These are phyloP conservation scores for Endocladia muricata DNA, from an alignment of 31 red algal genomes.

Conservation along the genomic window DNA sequence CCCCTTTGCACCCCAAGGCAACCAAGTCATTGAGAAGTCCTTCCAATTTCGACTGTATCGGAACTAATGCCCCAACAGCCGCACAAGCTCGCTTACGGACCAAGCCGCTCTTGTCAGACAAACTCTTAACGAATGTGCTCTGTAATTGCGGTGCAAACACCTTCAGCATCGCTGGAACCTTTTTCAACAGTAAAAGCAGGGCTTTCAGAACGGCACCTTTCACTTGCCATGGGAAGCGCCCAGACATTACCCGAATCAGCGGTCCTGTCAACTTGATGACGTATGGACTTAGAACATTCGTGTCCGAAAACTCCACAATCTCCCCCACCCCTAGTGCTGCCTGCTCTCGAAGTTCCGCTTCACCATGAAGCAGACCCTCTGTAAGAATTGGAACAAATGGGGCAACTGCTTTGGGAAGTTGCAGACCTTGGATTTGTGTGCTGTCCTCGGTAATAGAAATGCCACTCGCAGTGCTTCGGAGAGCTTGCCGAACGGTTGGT, in stretches of 20 bases:
- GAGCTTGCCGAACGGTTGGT: slow-evolving; percentile 19
- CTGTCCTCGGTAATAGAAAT: slow-evolving; percentile 9
- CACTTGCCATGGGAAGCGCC: slow-evolving; percentile 85
- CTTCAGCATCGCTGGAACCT: slow-evolving; percentile 35
- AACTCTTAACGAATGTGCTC: slow-evolving; percentile 78
- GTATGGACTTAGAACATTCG: slow-evolving; percentile 44
- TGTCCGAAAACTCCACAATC: slow-evolving; percentile 54
- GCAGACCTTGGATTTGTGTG: slow-evolving; percentile 38
- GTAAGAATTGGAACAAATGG: slow-evolving; percentile 77
- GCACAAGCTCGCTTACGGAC: slow-evolving; percentile 69
- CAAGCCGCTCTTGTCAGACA: slow-evolving; percentile 57
- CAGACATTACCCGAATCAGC: slow-evolving; percentile 84
- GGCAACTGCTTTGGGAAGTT: slow-evolving; percentile 27
- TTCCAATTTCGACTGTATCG: slow-evolving; percentile 66
- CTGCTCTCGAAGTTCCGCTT: slow-evolving; percentile 70
- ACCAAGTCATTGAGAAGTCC: slow-evolving; percentile 61
- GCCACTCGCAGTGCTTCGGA: slow-evolving; percentile 36
- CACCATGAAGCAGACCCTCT: slow-evolving; percentile 59
- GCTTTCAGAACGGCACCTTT: slow-evolving; percentile 74
- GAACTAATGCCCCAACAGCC: slow-evolving; percentile 50
- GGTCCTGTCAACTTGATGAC: slow-evolving; percentile 80
- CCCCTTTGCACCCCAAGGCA: slow-evolving; percentile 33
- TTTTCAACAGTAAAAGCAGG: slow-evolving; percentile 51
- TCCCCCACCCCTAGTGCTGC: slow-evolving; percentile 75
- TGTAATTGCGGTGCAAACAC: slow-evolving; percentile 89